Conservation (phyloP, 495 filamentous ascomycete genomes). For the Niebla homalea region DNA sequence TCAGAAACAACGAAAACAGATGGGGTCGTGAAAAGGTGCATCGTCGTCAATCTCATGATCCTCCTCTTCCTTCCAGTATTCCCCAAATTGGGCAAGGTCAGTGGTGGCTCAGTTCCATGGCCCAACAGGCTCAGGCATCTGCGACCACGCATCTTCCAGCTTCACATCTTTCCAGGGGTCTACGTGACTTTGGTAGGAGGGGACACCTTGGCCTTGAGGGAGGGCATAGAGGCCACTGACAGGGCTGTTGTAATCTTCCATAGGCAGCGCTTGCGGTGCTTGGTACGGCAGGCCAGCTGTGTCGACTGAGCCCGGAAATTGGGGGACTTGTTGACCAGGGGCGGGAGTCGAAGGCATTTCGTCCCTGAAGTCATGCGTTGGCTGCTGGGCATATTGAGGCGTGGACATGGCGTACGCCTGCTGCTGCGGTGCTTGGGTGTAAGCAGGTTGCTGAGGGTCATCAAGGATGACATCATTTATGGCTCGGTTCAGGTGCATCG, state of each 20-base stretch:
- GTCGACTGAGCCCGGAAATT: slow-evolving; percentile 1
- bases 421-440: neutral
- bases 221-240: neutral
- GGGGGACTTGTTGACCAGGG: slow-evolving; percentile 2
- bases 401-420: neutral
- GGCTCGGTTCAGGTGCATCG: neutral
- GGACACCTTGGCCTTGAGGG: neutral
- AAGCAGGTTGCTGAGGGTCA: slow-evolving; percentile 4
- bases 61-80: no score
- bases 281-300: neutral
- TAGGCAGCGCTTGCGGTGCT: neutral
- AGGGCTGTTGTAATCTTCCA: slow-evolving; percentile 1
- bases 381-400: neutral
- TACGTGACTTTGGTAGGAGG: neutral
- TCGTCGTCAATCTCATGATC: neutral
- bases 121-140: neutral
- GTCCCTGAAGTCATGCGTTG: slow-evolving; percentile 1
- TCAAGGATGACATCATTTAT: slow-evolving; percentile 5
- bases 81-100: neutral
- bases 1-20: no score
- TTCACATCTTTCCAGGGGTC: slow-evolving; percentile 7
- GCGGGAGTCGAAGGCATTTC: slow-evolving; percentile 8
- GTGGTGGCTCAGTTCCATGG: neutral
- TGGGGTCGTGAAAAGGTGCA: neutral
- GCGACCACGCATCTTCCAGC: neutral